Base-by-base conservation (phyloP, 2,329 filamentous ascomycete species). In the Ceratocystis ficicola region DNA sequence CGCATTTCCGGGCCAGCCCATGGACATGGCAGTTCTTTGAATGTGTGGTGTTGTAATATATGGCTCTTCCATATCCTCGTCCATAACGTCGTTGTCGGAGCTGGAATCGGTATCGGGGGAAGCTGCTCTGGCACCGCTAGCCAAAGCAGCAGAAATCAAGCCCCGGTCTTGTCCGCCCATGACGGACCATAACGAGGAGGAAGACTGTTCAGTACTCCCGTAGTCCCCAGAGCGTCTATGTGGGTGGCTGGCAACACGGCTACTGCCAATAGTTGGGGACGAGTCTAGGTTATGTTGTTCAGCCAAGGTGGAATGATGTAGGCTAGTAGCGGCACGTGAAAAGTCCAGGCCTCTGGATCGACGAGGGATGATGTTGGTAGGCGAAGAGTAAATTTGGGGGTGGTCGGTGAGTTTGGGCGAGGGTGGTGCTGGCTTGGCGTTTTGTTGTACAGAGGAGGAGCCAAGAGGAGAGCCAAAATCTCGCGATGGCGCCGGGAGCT, bases 301-400 rank as follows among this genome's bases (percentile, higher is more conserved):
- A 66, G 93, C 92, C 7, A 97, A 82, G 0, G 89, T 97, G 17
- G 93, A 96, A 75, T 97, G 94, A 76, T 97, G 94, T 25, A 99
- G 80, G 73, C 92, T 95, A 10, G 93, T 96, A 69, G 90, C 94
- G 10, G 92, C 92, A 70, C 93, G 84, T 50, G 93, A 93, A 75
- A 96, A 97, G 76, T 97, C 93, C 68, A 96, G 80, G 55, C 93
- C 93, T 66, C 93, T 85, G 36, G 92, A 96, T 68, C 92, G 86
- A 69, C 93, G 85, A 20, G 93, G 93, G 6, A 97, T 81, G 60
- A 95, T 88, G 65, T 92, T 95, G 30, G 89, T 87, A 1, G 92
- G 91, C 1, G 90, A 93, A 52, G 88, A 88, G 77, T 95, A 96
- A 61, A 86, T 90, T 70, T 91, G 88, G 22, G 87, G 87, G 48